Evolutionary conservation across 805 yeast genomes (phyloP), one percentile per base, ranked within the genome.

Genomic region (Blastobotrys terrestris): DNA sequence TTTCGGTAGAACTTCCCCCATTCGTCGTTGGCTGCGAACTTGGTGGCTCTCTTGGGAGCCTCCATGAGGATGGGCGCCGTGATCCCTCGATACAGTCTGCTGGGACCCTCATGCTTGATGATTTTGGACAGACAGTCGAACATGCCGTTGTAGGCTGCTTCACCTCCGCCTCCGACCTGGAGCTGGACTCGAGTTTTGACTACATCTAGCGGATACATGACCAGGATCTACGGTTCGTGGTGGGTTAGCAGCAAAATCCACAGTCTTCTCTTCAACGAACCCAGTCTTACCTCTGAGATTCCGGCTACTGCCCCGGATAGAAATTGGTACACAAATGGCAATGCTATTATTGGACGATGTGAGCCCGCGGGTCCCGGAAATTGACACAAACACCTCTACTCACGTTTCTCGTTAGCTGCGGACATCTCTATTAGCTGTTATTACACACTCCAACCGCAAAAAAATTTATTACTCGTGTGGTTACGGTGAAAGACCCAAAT

Each of bases 11-110:
- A 70, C 69, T 85, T 85, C 50, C 96, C 92, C 85, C 96, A 94
- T 69, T 89, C 95, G 68, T 94, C 99, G 68, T 94, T 94, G 57
- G 97, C 96, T 50, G 98, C 97, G 68, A 94, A 94, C 71, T 94
- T 94, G 60, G 96, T 91, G 43, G 99, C 99, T 75, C 99, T 83
- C 77, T 94, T 94, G 59, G 99, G 99, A 13, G 98, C 99, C 71
- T 94, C 99, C 99, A 94, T 94, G 64, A 94, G 76, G 61, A 94
- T 88, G 35, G 99, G 99, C 20, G 99, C 96, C 31, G 87, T 74
- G 63, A 94, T 94, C 60, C 99, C 99, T 67, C 91, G 83, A 73
- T 94, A 94, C 54, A 92, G 78, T 58, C 94, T 77, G 39, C 48
- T 26, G 3, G 48, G 39, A 14, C 99, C 99, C 70, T 94, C 99